phyloP scores from a whole-genome alignment of 192 early-diverging fungal genomes.

The Thoreauomyces humboldtii region DNA sequence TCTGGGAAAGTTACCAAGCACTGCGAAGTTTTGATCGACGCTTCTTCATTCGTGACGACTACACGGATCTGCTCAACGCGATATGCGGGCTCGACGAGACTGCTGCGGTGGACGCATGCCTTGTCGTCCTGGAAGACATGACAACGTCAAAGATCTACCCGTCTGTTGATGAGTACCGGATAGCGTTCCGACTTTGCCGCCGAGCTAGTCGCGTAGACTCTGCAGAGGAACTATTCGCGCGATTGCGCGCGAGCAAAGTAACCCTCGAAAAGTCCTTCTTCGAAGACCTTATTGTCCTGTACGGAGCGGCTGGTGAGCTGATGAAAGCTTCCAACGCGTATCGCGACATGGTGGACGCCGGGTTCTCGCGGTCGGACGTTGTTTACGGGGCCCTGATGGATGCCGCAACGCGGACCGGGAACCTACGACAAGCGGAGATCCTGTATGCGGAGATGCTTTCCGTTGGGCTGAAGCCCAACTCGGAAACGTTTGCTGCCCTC shows the following conservation, averaged over 20 bases:
- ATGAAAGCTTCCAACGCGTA: background rate
- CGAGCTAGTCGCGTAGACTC: background rate
- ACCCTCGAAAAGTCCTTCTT: background rate
- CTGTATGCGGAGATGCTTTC: conserved; percentile 1
- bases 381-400: conserved; percentile 14
- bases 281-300: conserved; percentile 6
- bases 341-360: background rate
- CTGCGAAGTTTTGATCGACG: background rate
- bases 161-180: background rate
- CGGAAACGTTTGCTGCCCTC: background rate
- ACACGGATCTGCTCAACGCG: background rate
- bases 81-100: background rate
- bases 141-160: background rate
- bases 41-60: conserved; percentile 4
- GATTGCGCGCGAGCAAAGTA: background rate
- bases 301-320: background rate
- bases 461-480: conserved; percentile 8
- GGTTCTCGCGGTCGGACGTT: background rate
- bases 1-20: background rate
- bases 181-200: background rate
- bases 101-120: background rate
- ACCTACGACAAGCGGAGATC: background rate
- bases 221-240: background rate
- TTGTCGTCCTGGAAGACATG: background rate
- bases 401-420: background rate